Base-by-base conservation (phyloP, 2,329 filamentous ascomycete species). In the Capronia americana region DNA sequence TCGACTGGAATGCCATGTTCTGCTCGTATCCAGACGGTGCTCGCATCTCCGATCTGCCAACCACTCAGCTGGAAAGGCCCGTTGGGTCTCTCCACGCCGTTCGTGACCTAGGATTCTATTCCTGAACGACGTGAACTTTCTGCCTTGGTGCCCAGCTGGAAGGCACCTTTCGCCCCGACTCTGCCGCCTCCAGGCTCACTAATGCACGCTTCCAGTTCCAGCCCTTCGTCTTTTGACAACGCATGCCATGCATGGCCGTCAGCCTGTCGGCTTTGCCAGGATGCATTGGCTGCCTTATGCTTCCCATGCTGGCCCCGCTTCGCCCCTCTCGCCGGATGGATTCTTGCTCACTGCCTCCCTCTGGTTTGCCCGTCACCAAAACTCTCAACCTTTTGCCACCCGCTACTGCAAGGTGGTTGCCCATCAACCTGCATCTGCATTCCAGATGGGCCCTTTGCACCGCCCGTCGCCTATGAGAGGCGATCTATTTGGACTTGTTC, bases 251-350 rank as follows among this genome's bases (percentile, higher is more conserved):
- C 38, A 44, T 44, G 38, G 38, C n/a, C 38, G 67, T 69, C 64
- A 69, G 67, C 61, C 66, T 57, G 38, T 64, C 58, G 59, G 34
- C 32, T 46, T 14, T 46, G 17, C 44, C 17, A 63, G 62, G 59
- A 67, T 61, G 65, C 56, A 67, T 67, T 69, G 68, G 68, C 65
- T 65, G 68, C 68, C 68, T 69, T 69, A 65, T 14, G 63, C 55
- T 6, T 61, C 10, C 23, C 20, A 32, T 51, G 4, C 20, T 58
- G 64, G 64, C 61, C 61, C 63, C 66, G 57, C 63, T 57, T 50
- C 57, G 44, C 50, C 44, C 10, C 12, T n/a, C 28, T 56, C 28
- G 14, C 23, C 10, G 44, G 50, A 32, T 41, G 48, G 14, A 44
- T 44, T 44, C 38, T 46, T 44, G 14, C 58, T 61, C 55, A 30